A percentile compares a stretch with the other conserved stretches of the same genome.
These are phyloP conservation scores for Calvatia gigantea DNA, from an alignment of 768 basidiomycete species.

Conservation along the genomic window DNA sequence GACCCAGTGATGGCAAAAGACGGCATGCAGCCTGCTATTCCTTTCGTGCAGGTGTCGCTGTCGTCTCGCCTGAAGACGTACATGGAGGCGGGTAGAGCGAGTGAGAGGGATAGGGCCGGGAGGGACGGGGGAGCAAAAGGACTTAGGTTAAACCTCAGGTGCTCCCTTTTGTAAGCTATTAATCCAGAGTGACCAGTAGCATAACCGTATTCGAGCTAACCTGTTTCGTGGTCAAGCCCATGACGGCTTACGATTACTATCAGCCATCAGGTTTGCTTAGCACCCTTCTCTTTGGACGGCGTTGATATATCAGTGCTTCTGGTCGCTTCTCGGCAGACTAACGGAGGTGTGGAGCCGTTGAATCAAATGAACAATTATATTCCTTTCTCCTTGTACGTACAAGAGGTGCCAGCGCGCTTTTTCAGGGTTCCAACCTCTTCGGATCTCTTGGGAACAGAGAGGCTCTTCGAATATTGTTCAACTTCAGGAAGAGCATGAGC, in stretches of 20 bases:
- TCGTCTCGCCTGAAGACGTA: conserved; percentile 24
- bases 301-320: conserved; percentile 18
- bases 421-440: conserved; percentile 83
- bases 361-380: conserved; percentile 11
- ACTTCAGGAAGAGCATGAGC: conserved; percentile 95
- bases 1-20: conserved; percentile 22
- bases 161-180: conserved; percentile 11
- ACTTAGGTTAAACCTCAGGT: conserved; percentile 7
- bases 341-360: conserved; percentile 19
- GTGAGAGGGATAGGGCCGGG: conserved; percentile 10
- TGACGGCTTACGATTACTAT: conserved; percentile 27
- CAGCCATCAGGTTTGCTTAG: conserved; percentile 20
- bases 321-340: conserved; percentile 24
- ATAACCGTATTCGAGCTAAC: conserved; percentile 20
- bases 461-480: conserved; percentile 92
- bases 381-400: conserved; percentile 16
- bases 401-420: neutral
- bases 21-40: conserved; percentile 17
- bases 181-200: conserved; percentile 17
- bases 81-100: conserved; percentile 21
- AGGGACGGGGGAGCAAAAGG: conserved; percentile 5
- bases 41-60: conserved; percentile 21
- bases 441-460: conserved; percentile 97
- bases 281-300: conserved; percentile 29
- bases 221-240: conserved; percentile 22